Evolutionary conservation across 2,329 filamentous ascomycete species (phyloP), one percentile per base, ranked within the genome.

Genomic region (Neofusicoccum sp.): DNA sequence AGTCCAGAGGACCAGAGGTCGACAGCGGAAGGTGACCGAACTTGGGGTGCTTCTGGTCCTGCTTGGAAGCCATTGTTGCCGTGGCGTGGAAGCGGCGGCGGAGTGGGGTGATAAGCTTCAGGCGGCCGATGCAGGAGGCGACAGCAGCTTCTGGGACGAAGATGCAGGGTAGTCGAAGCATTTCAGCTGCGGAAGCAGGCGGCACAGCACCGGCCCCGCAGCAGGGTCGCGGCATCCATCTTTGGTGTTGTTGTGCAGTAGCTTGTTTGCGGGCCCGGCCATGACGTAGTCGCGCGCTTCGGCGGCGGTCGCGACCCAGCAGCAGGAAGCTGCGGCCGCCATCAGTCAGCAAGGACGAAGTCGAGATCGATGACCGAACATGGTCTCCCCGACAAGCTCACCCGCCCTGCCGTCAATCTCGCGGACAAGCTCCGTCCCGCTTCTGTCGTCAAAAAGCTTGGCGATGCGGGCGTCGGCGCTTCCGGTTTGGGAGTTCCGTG

Each of bases 1-100:
- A 79, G 39, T 75, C 71, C 62, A 74, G 72, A 1, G 77, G 74
- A 0, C 78, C 78, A 4, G 78, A 79, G 1, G 78, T 79, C 3
- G 78, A 78, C 1, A 79, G 67, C 4, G 76, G 76, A 8, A 80
- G 66, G 65, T 78, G 71, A 0, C 72, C 74, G 44, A 77, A 78
- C 60, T 71, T 77, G 4, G 64, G 54, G 49, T 73, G 68, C 58
- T 74, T 76, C 22, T 68, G 50, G 16, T 67, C 59, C 54, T 68
- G 66, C 9, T 60, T 60, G 14, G 61, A 62, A 36, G 49, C 8
- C 61, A 62, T 62, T 8, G 9, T 41, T 8, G 47, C n/a, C 8
- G 39, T 45, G n/a, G 31, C 16, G 48, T 62, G 34, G 29, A 62
- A 37, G 59, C 39, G 29, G 45, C 11, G 48, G 47, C 14, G 3